Percentiles rank a stretch among this genome's conserved stretches.
These are phyloP conservation scores for Carallia pectinifolia DNA, from an alignment of 345 rosid genomes.

Conservation along the genomic window DNA sequence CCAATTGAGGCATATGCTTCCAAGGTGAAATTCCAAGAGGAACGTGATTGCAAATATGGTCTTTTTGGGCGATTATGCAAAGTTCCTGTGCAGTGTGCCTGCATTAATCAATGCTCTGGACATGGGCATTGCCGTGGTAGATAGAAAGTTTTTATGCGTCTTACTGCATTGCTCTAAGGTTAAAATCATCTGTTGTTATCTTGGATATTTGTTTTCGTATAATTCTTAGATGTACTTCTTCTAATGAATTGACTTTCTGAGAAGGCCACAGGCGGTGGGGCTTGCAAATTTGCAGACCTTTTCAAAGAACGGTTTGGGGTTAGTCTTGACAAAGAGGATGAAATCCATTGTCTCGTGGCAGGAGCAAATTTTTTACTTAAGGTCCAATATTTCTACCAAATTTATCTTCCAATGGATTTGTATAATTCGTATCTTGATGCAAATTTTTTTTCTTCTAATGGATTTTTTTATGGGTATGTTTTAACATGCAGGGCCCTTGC, in stretches of 20 bases:
- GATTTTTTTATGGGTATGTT: background rate
- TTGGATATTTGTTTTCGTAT: no score
- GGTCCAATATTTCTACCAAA: conserved; percentile 39
- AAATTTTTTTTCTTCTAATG: no score
- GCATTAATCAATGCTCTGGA: conserved; percentile 89
- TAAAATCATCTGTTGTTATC: background rate
- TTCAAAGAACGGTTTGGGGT: conserved; percentile 94
- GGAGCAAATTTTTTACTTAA: conserved; percentile 98
- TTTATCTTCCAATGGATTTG: background rate
- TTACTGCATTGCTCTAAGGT: background rate
- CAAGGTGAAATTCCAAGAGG: conserved; percentile 62
- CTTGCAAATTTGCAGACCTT: conserved; percentile 84
- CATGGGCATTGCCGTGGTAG: conserved; percentile 91
- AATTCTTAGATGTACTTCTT: background rate
- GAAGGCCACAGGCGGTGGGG: conserved; percentile 99
- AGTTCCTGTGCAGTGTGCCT: conserved; percentile 67
- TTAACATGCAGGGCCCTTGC: background rate
- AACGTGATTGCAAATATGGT: conserved; percentile 96
- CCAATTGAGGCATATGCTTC: conserved; percentile 69
- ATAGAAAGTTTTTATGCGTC: conserved; percentile 9
- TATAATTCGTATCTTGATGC: no score
- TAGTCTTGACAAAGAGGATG: conserved; percentile 97
- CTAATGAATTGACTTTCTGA: conserved; percentile 37
- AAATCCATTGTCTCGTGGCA: conserved; percentile 97
- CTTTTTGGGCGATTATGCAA: conserved; percentile 84